Conservation (phyloP, 2,329 filamentous ascomycete genomes). For the Cordyceps fumosorosea region DNA sequence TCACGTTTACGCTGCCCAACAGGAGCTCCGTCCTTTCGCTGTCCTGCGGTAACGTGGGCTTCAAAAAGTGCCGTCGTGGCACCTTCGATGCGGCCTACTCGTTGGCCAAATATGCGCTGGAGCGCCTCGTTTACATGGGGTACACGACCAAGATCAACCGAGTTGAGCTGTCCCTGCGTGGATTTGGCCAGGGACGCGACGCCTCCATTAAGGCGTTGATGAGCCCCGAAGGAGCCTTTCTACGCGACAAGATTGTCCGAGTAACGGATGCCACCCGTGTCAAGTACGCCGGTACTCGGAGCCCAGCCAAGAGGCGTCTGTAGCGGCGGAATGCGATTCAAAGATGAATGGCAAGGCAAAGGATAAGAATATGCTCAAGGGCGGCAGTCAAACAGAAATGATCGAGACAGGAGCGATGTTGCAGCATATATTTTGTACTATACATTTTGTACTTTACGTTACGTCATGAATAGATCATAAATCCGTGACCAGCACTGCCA, state of each 20-base stretch:
- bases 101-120: slow-evolving; percentile 74
- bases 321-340: slow-evolving; percentile 19
- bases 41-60: slow-evolving; percentile 84
- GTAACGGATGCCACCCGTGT: slow-evolving; percentile 82
- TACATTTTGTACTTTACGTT: slow-evolving; percentile 9
- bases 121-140: slow-evolving; percentile 75
- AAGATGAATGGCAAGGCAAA: not conserved
- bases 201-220: slow-evolving; percentile 85
- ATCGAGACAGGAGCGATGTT: slow-evolving; percentile 1
- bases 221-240: slow-evolving; percentile 71
- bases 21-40: slow-evolving; percentile 72
- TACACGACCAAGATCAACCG: slow-evolving; percentile 67
- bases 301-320: slow-evolving; percentile 76
- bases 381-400: not conserved
- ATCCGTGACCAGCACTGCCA: not conserved
- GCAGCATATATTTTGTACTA: slow-evolving; percentile 10
- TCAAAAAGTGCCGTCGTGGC: slow-evolving; percentile 71
- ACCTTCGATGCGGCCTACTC: slow-evolving; percentile 92
- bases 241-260: slow-evolving; percentile 68
- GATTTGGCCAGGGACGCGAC: slow-evolving; percentile 81
- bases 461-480: not conserved
- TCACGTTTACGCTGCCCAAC: slow-evolving; percentile 81
- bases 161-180: slow-evolving; percentile 75
- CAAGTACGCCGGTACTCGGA: slow-evolving; percentile 94
- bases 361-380: not conserved